Evolutionary conservation across 2,329 filamentous ascomycete genomes (phyloP).

Genomic region (Aspergillus quadrilineatus): DNA sequence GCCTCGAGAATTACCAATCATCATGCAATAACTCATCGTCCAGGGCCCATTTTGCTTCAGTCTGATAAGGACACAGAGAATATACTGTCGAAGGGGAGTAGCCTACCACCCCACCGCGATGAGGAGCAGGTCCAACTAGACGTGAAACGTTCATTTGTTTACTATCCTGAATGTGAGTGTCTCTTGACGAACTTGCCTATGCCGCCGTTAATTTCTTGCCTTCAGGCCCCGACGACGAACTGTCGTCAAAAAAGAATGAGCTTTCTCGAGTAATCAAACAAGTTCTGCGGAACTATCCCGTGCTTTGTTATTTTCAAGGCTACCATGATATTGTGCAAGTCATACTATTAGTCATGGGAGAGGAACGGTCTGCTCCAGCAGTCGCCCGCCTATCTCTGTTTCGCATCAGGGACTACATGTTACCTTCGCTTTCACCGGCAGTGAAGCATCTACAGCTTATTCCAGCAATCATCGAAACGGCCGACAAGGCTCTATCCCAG

Average conservation of each 20-base stretch:
- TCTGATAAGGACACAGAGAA: constrained; percentile 25
- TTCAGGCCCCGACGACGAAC: constrained; percentile 67
- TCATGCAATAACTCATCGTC: constrained; percentile 17
- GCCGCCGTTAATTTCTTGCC: neutral
- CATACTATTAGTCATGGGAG: constrained; percentile 77
- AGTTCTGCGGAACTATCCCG: constrained; percentile 75
- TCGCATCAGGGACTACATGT: constrained; percentile 96
- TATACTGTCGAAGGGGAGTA: constrained; percentile 52
- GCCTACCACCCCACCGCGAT: constrained; percentile 74
- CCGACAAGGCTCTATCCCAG: constrained; percentile 68
- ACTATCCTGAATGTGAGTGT: constrained; percentile 77
- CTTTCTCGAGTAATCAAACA: constrained; percentile 77
- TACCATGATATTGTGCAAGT: constrained; percentile 99
- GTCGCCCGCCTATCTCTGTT: constrained; percentile 82
- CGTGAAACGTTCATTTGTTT: constrained; percentile 94
- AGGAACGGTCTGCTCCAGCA: constrained; percentile 58
- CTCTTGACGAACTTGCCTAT: neutral
- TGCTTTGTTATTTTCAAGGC: constrained; percentile 94
- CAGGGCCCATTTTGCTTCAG: constrained; percentile 53
- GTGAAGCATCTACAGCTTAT: constrained; percentile 83
- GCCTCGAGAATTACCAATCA: neutral
- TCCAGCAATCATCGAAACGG: constrained; percentile 72
- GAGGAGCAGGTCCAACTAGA: constrained; percentile 91
- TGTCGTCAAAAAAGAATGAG: constrained; percentile 69
- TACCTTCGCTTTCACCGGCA: constrained; percentile 78